Base-by-base conservation (phyloP, 2,329 filamentous ascomycete species). In the Sarocladiaceae sp. region DNA sequence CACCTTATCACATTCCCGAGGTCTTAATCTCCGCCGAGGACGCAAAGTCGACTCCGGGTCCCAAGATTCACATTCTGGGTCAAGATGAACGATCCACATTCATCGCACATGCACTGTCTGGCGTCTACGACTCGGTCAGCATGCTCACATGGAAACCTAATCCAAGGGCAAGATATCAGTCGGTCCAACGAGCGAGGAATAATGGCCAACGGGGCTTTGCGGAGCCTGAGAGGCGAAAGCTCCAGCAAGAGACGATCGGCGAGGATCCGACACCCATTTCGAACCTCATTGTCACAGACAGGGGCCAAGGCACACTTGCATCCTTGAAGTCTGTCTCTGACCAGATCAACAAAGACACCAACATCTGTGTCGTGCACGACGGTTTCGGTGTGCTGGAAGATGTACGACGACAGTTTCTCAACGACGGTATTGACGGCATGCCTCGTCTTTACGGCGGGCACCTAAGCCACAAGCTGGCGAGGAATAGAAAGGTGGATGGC, bases 351-450 rank as follows among this genome's bases (percentile, higher is more conserved):
- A 68, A 74, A 3, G 67, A 79, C 21, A 88, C 84, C 1, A 85
- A 87, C 0, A 74, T 95, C 6, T 80, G 85, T 47, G 76, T 95
- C 45, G 62, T 94, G 45, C 84, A 88, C 46, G 86, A 91, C 50
- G 88, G 90, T 1, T 78, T 97, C 62, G 91, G 93, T 1, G 69
- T 88, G 2, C 71, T 88, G n/a, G 89, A 97, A 40, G 75, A 82
- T 40, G 73, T 96, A 32, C 88, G 88, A 54, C 64, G 73, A 26
- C 62, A 74, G 10, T 41, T 41, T 15, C 61, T 94, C 21, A 96
- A 95, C 53, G 73, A 78, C 0, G 76, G 90, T 48, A 70, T 76
- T 1, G 59, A 65, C 1, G 69, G 66, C 1, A 75, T 85, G 20
- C 93, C 93, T 2, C 79, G 78, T 45, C 95, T 94, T 54, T 72